Base-by-base conservation (phyloP, 306 rosid genomes). In the Glycyrrhiza uralensis region DNA sequence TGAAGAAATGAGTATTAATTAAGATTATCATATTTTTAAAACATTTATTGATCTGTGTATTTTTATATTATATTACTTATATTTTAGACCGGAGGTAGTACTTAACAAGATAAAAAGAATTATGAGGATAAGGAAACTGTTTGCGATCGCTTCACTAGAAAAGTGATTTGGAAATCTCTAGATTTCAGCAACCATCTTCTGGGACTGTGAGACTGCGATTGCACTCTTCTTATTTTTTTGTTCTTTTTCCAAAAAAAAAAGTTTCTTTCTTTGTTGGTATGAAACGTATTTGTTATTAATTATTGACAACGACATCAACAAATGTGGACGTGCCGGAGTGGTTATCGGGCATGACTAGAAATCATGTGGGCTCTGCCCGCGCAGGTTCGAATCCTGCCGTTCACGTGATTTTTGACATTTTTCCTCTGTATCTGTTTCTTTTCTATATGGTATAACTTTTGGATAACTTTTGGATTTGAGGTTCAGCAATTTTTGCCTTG, bases 331-430 rank as follows among this genome's bases (percentile, higher is more conserved):
- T 80, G 84, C 77, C 80, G 77, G 72, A 69, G 76, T 77, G 76
- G 81, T 77, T 77, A 77, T 69, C 76, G 76, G 81, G 81, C 81
- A 69, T 78, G 77, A 78, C 73, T 78, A 71, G 77, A 71, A 78
- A 70, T 78, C 77, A 78, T 78, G 82, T 78, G 77, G 77, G 77
- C 73, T 62, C 4, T 78, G 73, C 77, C 73, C 82, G 82, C 82
- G 77, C 68, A 71, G 82, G 82, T 78, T 78, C 77, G 82, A 78
- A 78, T 78, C 82, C 61, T 62, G 82, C 67, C 77, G 82, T 70
- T 19, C 61, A 78, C 72, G 82, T n/a, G n/a, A 0, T 0, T 15
- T 55, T 7, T n/a, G 20, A n/a, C 19, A 2, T 0, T 1, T 41
- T 52, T 26, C 0, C 2, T 15, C 0, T 9, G 3, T 1, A 1